Conservation (phyloP, 805 yeast genomes). For the Isabelozyma rhagii region DNA sequence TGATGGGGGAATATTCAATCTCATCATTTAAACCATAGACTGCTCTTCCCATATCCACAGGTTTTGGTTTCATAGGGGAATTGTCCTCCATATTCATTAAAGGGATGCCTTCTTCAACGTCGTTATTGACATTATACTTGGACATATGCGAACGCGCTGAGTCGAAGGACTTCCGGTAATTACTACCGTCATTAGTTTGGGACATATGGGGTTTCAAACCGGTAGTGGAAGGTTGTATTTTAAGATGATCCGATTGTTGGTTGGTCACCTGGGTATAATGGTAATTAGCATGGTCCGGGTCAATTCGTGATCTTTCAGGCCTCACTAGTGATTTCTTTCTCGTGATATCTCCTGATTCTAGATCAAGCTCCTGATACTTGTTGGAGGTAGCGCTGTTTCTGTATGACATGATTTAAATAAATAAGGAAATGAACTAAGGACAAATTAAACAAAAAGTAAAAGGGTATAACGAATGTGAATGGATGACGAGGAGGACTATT, state of each 20-base stretch:
- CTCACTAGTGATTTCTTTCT: conserved; percentile 73
- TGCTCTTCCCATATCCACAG: conserved; percentile 42
- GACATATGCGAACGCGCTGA: not conserved
- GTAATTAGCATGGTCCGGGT: conserved; percentile 69
- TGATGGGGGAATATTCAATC: conserved; percentile 27
- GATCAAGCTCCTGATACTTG: conserved; percentile 39
- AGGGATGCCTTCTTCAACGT: conserved; percentile 40
- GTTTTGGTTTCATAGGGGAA: not conserved
- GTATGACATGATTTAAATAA: conserved; percentile 24
- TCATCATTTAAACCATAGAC: conserved; percentile 65
- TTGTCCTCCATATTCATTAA: conserved; percentile 34
- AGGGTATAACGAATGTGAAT: not conserved
- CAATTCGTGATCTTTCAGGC: conserved; percentile 73
- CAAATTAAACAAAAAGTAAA: too few relatives aligned
- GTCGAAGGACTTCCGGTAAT: not conserved
- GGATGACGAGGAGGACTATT: not conserved
- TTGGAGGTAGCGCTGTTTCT: conserved; percentile 18
- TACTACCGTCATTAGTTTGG: not conserved
- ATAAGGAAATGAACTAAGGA: not conserved
- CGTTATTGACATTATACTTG: not conserved
- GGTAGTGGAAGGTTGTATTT: conserved; percentile 65
- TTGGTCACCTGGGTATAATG: conserved; percentile 75
- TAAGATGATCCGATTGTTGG: conserved; percentile 59
- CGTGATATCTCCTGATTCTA: conserved; percentile 34
- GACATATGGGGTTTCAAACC: conserved; percentile 57